These are phyloP conservation scores for Yarrowia deformans DNA, from an alignment of 805 yeast genomes.

Conservation along the genomic window DNA sequence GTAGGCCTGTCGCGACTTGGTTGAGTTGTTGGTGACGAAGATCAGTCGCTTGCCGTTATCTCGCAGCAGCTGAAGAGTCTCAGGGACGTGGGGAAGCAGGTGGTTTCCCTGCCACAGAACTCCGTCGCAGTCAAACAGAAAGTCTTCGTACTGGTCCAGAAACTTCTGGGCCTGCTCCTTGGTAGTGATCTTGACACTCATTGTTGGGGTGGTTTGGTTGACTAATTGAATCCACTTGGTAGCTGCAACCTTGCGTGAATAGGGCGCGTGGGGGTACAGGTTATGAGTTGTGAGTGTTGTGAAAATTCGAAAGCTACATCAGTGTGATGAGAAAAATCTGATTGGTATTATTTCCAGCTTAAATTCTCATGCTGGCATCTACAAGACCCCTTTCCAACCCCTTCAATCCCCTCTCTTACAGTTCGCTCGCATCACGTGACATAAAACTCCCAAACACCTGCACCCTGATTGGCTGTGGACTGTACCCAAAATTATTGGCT, in stretches of 20 bases:
- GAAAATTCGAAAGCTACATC: background rate
- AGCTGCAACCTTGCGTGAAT: slow-evolving; percentile 12
- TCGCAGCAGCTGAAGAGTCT: slow-evolving; percentile 71
- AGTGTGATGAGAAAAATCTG: background rate
- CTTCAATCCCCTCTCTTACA: background rate
- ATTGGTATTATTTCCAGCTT: too few relatives aligned
- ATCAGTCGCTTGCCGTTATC: slow-evolving; percentile 67
- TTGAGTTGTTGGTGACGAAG: slow-evolving; percentile 95
- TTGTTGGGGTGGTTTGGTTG: slow-evolving; percentile 8
- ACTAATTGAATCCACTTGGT: background rate
- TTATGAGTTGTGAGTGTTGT: background rate
- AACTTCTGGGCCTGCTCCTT: slow-evolving; percentile 53
- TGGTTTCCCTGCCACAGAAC: slow-evolving; percentile 93
- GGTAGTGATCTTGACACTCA: slow-evolving; percentile 44
- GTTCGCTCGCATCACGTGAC: slow-evolving; percentile 11
- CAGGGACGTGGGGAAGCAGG: slow-evolving; percentile 76
- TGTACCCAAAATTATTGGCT: slow-evolving; percentile 37
- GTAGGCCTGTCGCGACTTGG: slow-evolving; percentile 84
- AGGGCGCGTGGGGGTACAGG: slow-evolving; percentile 18
- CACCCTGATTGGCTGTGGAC: slow-evolving; percentile 39
- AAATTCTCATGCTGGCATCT: too few relatives aligned
- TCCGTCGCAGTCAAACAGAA: slow-evolving; percentile 96
- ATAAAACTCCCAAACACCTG: slow-evolving; percentile 36
- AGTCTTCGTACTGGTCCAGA: slow-evolving; percentile 76
- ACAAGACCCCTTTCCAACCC: too few relatives aligned